Evolutionary conservation across 495 filamentous ascomycete species (phyloP).

Genomic region (Lophium mytilinum): DNA sequence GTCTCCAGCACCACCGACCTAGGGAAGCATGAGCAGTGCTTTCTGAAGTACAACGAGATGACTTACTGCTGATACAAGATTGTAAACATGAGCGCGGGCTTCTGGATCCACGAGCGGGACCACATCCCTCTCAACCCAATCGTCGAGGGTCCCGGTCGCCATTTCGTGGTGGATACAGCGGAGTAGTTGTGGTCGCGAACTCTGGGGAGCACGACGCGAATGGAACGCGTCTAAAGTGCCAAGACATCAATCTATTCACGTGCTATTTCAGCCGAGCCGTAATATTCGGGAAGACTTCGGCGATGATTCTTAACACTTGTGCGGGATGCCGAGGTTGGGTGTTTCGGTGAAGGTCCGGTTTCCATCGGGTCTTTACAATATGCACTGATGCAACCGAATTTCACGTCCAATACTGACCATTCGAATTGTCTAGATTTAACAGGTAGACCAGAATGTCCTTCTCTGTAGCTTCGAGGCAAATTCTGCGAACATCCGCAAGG

Average conservation of each 20-base stretch:
- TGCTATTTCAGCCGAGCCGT: too few relatives aligned
- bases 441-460: conserved; percentile 10
- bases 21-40: neutral
- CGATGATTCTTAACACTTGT: too few relatives aligned
- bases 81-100: conserved; percentile 83
- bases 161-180: conserved; percentile 33
- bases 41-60: neutral
- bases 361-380: too few relatives aligned
- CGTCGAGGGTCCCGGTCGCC: conserved; percentile 43
- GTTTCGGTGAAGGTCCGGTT: too few relatives aligned
- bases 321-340: too few relatives aligned
- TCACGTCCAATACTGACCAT: neutral
- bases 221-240: conserved; percentile 18
- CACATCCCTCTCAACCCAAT: conserved; percentile 20
- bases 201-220: conserved; percentile 7
- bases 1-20: conserved; percentile 85
- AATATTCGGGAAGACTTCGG: neutral
- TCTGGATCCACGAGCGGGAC: conserved; percentile 60
- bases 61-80: conserved; percentile 83
- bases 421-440: too few relatives aligned
- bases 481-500: conserved; percentile 10
- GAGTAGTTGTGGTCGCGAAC: neutral
- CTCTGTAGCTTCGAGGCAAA: conserved; percentile 12
- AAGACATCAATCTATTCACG: conserved; percentile 3
- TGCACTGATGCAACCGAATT: neutral